phyloP scores from a whole-genome alignment of 768 basidiomycete species.

The Boletus sp. region DNA sequence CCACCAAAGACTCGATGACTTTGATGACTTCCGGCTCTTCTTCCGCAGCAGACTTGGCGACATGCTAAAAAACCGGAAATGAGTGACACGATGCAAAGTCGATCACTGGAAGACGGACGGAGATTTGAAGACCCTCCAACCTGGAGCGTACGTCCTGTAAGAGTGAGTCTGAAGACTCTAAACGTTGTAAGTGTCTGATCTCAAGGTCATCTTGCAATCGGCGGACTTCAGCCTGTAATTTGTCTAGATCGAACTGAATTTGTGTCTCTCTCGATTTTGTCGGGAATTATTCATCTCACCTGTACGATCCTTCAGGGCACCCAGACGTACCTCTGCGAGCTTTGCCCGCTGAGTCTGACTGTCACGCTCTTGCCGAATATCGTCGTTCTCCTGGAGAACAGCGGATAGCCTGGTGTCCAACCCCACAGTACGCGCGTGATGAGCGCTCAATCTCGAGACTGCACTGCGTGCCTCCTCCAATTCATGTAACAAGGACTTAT shows the following conservation, averaged over 20 bases:
- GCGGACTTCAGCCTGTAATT: slow-evolving; percentile 64
- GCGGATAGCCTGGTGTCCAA: slow-evolving; percentile 63
- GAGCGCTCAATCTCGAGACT: slow-evolving; percentile 63
- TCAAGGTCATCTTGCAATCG: slow-evolving; percentile 64
- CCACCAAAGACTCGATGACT: slow-evolving; percentile 80
- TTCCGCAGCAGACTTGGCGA: slow-evolving; percentile 31
- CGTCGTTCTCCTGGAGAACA: slow-evolving; percentile 74
- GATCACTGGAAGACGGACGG: slow-evolving; percentile 39
- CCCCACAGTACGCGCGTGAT: slow-evolving; percentile 67
- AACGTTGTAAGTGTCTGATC: slow-evolving; percentile 52
- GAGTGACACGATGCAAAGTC: slow-evolving; percentile 5
- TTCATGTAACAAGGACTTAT: slow-evolving; percentile 68
- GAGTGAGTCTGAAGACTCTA: slow-evolving; percentile 65
- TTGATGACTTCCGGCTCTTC: slow-evolving; percentile 60
- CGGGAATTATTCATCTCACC: slow-evolving; percentile 47
- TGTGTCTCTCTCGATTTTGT: background rate
- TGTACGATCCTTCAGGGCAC: slow-evolving; percentile 63
- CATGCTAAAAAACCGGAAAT: slow-evolving; percentile 33
- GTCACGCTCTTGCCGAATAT: slow-evolving; percentile 80
- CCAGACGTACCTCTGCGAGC: slow-evolving; percentile 63
- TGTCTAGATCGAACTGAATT: slow-evolving; percentile 41
- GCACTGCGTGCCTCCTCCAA: slow-evolving; percentile 68
- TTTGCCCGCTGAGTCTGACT: slow-evolving; percentile 63
- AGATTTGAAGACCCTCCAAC: slow-evolving; percentile 56
- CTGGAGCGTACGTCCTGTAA: slow-evolving; percentile 62